Conservation (phyloP, 192 early-diverging fungal genomes). For the Rhizophlyctis rosea region DNA sequence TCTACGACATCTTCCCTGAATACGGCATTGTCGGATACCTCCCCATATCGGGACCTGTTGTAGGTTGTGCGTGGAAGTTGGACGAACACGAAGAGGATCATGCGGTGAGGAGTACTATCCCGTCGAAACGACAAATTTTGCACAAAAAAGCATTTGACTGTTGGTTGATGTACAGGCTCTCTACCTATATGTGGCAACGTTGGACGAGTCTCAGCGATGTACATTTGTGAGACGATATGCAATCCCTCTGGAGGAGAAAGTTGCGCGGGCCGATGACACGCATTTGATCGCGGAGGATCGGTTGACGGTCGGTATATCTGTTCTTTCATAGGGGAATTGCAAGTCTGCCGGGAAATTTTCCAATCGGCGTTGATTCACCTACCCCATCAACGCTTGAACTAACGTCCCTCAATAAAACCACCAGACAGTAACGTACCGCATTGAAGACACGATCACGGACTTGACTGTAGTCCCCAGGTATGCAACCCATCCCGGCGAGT, state of each 20-base stretch:
- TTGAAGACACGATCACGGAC: conserved; percentile 37
- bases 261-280: conserved; percentile 1
- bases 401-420: too few species aligned
- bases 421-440: conserved; percentile 32
- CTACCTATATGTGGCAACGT: conserved; percentile 14
- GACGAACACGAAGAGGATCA: conserved; percentile 31
- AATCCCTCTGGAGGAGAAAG: conserved; percentile 28
- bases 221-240: conserved; percentile 27
- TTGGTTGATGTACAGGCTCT: conserved; percentile 1
- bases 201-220: background rate
- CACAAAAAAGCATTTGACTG: conserved; percentile 5
- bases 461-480: conserved; percentile 35
- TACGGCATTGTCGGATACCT: conserved; percentile 34
- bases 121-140: conserved; percentile 2
- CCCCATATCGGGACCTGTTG: conserved; percentile 1
- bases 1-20: conserved; percentile 28
- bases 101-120: conserved; percentile 5
- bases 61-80: conserved; percentile 33
- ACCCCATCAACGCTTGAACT: too few species aligned
- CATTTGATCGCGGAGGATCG: background rate
- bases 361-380: too few species aligned
- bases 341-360: too few species aligned
- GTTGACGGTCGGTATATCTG: background rate
- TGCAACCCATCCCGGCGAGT: background rate
- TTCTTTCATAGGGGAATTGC: background rate